These are phyloP conservation scores for Cymbomonas tetramitiformis DNA, from an alignment of 139 green algal species.

Conservation along the genomic window DNA sequence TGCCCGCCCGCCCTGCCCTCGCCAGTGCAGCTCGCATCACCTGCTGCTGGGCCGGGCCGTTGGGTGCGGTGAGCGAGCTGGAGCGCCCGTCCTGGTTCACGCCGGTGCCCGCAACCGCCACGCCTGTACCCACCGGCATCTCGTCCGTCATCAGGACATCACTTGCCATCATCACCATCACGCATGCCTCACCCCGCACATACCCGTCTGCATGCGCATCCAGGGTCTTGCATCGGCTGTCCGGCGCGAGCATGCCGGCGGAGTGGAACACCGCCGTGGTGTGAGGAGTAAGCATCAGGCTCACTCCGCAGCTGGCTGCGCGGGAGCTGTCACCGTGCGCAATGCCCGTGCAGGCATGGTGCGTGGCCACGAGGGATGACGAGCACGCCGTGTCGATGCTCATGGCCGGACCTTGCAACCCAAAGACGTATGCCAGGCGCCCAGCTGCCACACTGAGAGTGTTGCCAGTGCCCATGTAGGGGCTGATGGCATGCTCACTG, in stretches of 20 bases:
- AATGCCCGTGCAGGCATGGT: slow-evolving; percentile 3
- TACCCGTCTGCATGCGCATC: slow-evolving; percentile 23
- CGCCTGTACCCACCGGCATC: not conserved
- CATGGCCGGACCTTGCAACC: slow-evolving; percentile 45
- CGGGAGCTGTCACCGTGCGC: not conserved
- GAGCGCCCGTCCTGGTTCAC: slow-evolving; percentile 22
- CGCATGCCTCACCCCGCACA: slow-evolving; percentile 18
- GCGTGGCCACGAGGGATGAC: slow-evolving; percentile 42
- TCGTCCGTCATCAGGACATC: too few relatives aligned
- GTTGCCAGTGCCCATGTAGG: not conserved
- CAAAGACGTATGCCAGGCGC: slow-evolving; percentile 61
- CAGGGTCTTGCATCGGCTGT: slow-evolving; percentile 26
- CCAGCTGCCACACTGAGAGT: slow-evolving; percentile 50
- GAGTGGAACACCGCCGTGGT: slow-evolving; percentile 31
- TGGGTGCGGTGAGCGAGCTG: slow-evolving; percentile 18
- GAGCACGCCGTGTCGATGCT: slow-evolving; percentile 64
- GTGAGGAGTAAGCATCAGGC: not conserved
- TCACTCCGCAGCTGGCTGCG: slow-evolving; percentile 8
- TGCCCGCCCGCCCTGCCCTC: not conserved
- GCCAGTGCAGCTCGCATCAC: slow-evolving; percentile 20
- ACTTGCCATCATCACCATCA: not conserved
- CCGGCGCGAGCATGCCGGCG: slow-evolving; percentile 32
- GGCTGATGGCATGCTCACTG: not conserved
- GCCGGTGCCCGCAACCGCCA: slow-evolving; percentile 12
- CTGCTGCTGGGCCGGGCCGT: slow-evolving; percentile 15